Evolutionary conservation across 495 filamentous ascomycete genomes (phyloP), one percentile per base, ranked within the genome.

Genomic region (Extremus antarcticus): DNA sequence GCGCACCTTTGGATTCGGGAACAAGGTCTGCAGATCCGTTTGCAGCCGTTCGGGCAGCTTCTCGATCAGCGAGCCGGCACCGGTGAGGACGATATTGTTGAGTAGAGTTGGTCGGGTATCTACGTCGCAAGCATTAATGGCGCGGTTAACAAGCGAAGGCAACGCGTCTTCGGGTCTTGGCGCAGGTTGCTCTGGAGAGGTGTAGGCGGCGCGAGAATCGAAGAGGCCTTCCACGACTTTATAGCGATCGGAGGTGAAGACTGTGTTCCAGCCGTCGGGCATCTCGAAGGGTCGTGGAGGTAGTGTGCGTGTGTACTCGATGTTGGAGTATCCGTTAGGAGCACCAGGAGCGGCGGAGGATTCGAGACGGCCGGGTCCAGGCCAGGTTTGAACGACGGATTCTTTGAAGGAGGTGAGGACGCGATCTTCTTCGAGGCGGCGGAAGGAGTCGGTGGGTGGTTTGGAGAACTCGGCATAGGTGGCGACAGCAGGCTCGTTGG

Each of bases 401-500:
- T 98, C 94, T 73, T 98, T 98, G 76, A 96, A 98, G 65, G 95
- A 88, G 39, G 85, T 87, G 21, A 97, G 71, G 15, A 95, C 85
- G 43, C 92, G 87, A 63, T 97, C 94, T 75, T 98, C 94, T 69
- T 96, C 80, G 24, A 88, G 78, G 16, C 74, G 73, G 58, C 85
- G 82, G 77, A 88, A 97, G 25, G 84, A 85, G 3, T 76, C 76
- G 48, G 79, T 70, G 7, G 89, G 85, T 40, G 82, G 77, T 55
- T 71, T 72, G 9, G 75, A 69, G 66, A 88, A 95, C 17, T 74
- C 76, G 50, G 78, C 80, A 69, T 81, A 83, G 45, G 73, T 78
- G 35, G 78, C 86, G 68, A 87, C 82, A 25, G 90, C 72, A 4
- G 89, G 85, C 3, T 84, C 83, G 54, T 85, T 86, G 21, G 90